Base-by-base conservation (phyloP, 2,329 filamentous ascomycete species). In the Fusarium clavum region DNA sequence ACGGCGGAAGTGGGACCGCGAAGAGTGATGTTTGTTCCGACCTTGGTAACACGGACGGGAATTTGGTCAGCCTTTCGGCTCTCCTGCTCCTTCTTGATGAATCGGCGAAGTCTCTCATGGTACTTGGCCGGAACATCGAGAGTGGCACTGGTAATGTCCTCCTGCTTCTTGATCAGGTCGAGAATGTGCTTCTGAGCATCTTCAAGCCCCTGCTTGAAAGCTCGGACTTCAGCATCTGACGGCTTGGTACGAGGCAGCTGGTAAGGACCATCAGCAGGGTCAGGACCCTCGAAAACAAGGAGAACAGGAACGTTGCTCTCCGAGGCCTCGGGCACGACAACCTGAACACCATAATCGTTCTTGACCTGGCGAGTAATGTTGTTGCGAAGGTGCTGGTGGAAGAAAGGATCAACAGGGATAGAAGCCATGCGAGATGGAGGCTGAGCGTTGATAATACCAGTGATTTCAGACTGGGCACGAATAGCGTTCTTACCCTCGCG, bases 401-500 rank as follows among this genome's bases (percentile, higher is more conserved):
- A 95, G 82, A 96, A 94, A 3, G 92, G 88, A 73, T 96, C 92
- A 27, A 96, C 87, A 18, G 88, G 79, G 14, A 94, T 79, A 13
- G 88, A 86, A 24, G 86, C 84, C 78, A 96, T 87, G 67, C 92
- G 88, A 40, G 90, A 86, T 6, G 92, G 93, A 44, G 92, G 92
- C 76, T 94, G 91, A 51, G 88, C 88, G 65, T 88, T 88, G 72
- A 95, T 88, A 62, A 96, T 87, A 73, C 88, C 88, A 77, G 89
- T 90, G 76, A 96, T 90, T 74, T 94, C 92, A 9, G 88, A 88
- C 75, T 92, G 91, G 10, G 92, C 92, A 73, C 90, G 90, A 77
- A 93, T 89, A 29, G 88, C 87, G 77, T 94, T 97, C 84, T 96
- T 97, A 70, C 91, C 90, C 75, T 97, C 92, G 40, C 92, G 88